Percentiles rank a stretch among this genome's conserved stretches.
Evolutionary conservation across 257 asterid species (phyloP).

Genomic region (Verbascum thapsus): DNA sequence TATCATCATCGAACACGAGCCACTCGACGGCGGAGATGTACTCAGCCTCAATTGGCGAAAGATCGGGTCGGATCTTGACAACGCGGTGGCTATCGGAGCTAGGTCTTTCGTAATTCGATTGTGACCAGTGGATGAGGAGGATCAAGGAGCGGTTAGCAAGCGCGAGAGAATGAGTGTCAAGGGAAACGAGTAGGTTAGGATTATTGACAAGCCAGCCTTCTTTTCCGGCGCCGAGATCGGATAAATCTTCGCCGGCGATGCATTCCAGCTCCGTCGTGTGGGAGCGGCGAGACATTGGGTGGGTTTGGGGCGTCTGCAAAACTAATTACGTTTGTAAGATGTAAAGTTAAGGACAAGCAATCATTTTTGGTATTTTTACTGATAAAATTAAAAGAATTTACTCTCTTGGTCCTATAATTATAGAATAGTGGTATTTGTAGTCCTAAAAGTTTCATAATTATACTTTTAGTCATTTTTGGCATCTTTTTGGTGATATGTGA

Average conservation of each 20-base stretch:
- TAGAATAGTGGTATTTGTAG: no score
- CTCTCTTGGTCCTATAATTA: no score
- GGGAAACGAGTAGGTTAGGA: conserved; percentile 69
- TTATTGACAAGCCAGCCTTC: conserved; percentile 86
- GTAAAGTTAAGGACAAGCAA: no score
- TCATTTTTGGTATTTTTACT: no score
- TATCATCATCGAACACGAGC: conserved; percentile 73
- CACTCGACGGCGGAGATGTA: conserved; percentile 79
- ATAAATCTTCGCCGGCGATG: conserved; percentile 71
- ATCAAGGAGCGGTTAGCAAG: conserved; percentile 69
- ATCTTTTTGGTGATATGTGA: no score
- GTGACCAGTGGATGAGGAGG: conserved; percentile 66
- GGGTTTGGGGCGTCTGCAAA: no score
- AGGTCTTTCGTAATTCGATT: conserved; percentile 35
- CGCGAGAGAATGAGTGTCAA: conserved; percentile 75
- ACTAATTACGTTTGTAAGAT: no score
- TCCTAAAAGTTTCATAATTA: no score
- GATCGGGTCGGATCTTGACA: conserved; percentile 70
- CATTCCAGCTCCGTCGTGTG: conserved; percentile 80
- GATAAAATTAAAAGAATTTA: no score
- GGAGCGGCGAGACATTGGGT: conserved; percentile 66
- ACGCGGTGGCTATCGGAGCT: conserved; percentile 44
- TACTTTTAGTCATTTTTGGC: no score
- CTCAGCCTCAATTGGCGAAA: conserved; percentile 83
- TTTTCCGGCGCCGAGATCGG: conserved; percentile 81